Evolutionary conservation across 257 asterid genomes (phyloP).

Genomic region (Mitragyna speciosa): DNA sequence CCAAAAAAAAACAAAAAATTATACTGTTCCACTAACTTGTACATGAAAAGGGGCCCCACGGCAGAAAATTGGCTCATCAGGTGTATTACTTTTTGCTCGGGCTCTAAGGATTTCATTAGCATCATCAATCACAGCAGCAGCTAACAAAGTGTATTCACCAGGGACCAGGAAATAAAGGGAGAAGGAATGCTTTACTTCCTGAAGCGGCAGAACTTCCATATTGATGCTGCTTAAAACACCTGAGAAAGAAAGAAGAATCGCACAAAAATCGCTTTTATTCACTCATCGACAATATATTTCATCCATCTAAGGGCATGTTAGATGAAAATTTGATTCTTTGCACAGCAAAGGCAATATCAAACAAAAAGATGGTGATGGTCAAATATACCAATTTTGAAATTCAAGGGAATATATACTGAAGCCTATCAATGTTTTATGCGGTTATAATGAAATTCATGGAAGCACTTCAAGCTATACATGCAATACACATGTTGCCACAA

Average conservation of each 20-base stretch:
- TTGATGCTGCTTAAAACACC: constrained; percentile 76
- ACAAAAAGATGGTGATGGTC: not conserved
- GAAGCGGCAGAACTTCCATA: constrained; percentile 85
- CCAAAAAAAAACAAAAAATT: not conserved
- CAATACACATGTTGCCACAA: not conserved
- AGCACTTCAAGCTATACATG: not conserved
- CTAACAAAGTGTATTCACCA: constrained; percentile 87
- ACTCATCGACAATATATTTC: not conserved
- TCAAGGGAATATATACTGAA: not conserved
- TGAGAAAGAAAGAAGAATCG: constrained; percentile 12
- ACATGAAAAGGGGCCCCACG: constrained; percentile 97
- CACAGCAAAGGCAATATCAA: not conserved
- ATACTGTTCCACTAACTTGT: constrained; percentile 67
- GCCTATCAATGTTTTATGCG: not conserved
- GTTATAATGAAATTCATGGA: not conserved
- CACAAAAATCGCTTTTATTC: not conserved
- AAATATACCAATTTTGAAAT: not conserved
- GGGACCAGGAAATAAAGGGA: constrained; percentile 91
- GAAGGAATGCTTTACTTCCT: constrained; percentile 77
- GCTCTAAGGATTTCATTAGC: constrained; percentile 93
- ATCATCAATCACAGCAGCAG: constrained; percentile 89
- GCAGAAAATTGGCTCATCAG: constrained; percentile 85
- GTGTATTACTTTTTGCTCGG: constrained; percentile 65
- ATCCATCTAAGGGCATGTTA: not conserved
- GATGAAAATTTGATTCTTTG: not conserved